These are phyloP conservation scores for Sphaerulina musiva DNA, from an alignment of 2,329 filamentous ascomycete species.

Conservation along the genomic window DNA sequence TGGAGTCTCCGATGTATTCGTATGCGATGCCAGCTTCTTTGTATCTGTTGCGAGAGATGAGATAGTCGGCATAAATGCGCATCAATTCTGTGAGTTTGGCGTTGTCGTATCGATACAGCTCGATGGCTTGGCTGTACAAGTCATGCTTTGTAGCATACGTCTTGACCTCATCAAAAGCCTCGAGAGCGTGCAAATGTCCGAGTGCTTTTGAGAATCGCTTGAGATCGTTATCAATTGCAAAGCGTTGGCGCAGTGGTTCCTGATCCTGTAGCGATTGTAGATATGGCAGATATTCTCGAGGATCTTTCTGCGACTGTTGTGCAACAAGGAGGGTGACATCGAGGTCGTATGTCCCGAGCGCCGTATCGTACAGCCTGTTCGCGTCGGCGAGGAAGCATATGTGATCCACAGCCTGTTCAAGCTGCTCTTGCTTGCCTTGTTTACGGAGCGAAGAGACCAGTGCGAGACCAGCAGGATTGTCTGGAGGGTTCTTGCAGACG, in stretches of 20 bases:
- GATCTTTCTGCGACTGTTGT: conserved; percentile 92
- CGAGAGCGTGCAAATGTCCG: conserved; percentile 63
- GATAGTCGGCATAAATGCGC: conserved; percentile 68
- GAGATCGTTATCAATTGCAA: conserved; percentile 84
- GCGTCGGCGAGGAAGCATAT: conserved; percentile 96
- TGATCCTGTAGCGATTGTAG: conserved; percentile 78
- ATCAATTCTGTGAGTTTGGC: conserved; percentile 62
- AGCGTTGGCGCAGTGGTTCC: conserved; percentile 62
- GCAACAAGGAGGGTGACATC: conserved; percentile 85
- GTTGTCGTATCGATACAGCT: conserved; percentile 75
- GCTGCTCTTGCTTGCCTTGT: conserved; percentile 59
- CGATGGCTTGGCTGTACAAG: conserved; percentile 71
- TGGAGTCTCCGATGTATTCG: conserved; percentile 72
- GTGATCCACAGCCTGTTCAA: conserved; percentile 86
- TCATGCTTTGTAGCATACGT: conserved; percentile 70
- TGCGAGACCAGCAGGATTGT: conserved; percentile 73
- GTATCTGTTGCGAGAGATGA: conserved; percentile 68
- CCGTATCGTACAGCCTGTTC: conserved; percentile 83
- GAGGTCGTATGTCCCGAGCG: conserved; percentile 84
- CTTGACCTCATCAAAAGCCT: conserved; percentile 70
- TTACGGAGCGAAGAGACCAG: conserved; percentile 67
- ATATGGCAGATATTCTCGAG: conserved; percentile 90
- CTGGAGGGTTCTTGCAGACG: conserved; percentile 86
- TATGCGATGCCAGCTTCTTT: conserved; percentile 83
- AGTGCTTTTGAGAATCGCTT: conserved; percentile 71